These are phyloP conservation scores for Phytophthora boehmeriae DNA, from an alignment of 352 stramenopile species.

Conservation along the genomic window DNA sequence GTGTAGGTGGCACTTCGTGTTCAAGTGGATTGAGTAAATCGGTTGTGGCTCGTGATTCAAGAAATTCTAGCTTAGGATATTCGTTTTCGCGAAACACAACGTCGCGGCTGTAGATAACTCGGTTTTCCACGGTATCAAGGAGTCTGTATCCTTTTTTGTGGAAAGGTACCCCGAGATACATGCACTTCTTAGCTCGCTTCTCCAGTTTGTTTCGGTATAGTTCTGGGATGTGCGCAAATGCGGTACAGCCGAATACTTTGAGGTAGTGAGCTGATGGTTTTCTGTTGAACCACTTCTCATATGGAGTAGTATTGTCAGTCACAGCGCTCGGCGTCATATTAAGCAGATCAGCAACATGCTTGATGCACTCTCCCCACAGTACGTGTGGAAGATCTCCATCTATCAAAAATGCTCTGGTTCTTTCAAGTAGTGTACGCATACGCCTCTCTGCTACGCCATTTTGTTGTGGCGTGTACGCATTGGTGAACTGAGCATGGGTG, in stretches of 20 bases:
- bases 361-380: conserved; percentile 7
- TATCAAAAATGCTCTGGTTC: conserved; percentile 7
- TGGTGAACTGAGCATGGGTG: conserved; percentile 15
- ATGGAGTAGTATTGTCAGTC: conserved; percentile 14
- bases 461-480: conserved; percentile 22
- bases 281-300: conserved; percentile 14
- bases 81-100: conserved; percentile 8
- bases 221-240: conserved; percentile 2
- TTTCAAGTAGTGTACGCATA: conserved; percentile 20
- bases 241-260: conserved; percentile 8
- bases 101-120: conserved; percentile 18
- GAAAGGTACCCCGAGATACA: conserved; percentile 10
- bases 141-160: conserved; percentile 25
- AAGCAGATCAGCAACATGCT: conserved; percentile 9
- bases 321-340: conserved; percentile 16
- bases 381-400: conserved; percentile 11
- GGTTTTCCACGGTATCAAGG: conserved; percentile 11
- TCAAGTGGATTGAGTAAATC: background rate
- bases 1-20: background rate
- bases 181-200: conserved; percentile 1
- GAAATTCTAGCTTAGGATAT: conserved; percentile 8
- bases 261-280: conserved; percentile 10
- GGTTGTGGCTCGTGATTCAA: background rate
- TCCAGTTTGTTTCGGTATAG: conserved; percentile 6
- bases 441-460: conserved; percentile 20